phyloP scores from a whole-genome alignment of 2,329 filamentous ascomycete genomes.

The Cordyceps farinosa region DNA sequence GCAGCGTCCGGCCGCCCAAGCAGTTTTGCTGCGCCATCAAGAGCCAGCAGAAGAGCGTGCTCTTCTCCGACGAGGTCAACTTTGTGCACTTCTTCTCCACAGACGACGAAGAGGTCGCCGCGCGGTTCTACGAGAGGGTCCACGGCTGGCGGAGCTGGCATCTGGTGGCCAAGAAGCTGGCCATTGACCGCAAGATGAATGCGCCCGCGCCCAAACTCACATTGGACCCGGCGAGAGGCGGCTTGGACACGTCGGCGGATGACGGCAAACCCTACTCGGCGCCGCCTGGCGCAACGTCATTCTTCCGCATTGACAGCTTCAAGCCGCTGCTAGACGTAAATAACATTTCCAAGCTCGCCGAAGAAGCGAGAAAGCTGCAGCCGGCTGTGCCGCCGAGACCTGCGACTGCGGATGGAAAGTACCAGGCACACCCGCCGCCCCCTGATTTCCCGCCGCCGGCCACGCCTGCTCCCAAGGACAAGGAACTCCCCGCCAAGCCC shows the following conservation, averaged over 20 bases:
- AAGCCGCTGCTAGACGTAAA: slow-evolving; percentile 63
- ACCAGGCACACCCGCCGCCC: neutral
- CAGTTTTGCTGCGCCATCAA: slow-evolving; percentile 84
- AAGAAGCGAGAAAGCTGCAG: slow-evolving; percentile 47
- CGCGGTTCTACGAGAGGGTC: slow-evolving; percentile 66
- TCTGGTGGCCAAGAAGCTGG: slow-evolving; percentile 65
- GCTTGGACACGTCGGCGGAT: neutral
- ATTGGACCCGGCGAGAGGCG: slow-evolving; percentile 19
- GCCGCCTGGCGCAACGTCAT: slow-evolving; percentile 45
- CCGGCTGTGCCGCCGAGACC: slow-evolving; percentile 24
- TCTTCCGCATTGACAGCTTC: slow-evolving; percentile 64
- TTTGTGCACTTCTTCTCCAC: slow-evolving; percentile 92
- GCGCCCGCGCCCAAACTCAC: slow-evolving; percentile 29
- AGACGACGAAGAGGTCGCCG: slow-evolving; percentile 64
- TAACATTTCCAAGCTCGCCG: slow-evolving; percentile 52
- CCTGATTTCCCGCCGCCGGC: neutral
- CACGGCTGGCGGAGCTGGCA: slow-evolving; percentile 93
- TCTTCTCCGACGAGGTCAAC: slow-evolving; percentile 78
- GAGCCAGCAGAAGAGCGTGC: slow-evolving; percentile 81
- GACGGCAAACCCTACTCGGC: slow-evolving; percentile 24
- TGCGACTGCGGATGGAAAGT: neutral
- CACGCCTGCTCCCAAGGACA: neutral
- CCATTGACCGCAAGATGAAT: slow-evolving; percentile 39
- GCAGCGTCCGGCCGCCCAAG: slow-evolving; percentile 77
- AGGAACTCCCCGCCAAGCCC: neutral